Percentiles rank a stretch among this genome's conserved stretches.
Conservation (phyloP, 1,139 yeast species). For the Geotrichum citri-aurantii region DNA sequence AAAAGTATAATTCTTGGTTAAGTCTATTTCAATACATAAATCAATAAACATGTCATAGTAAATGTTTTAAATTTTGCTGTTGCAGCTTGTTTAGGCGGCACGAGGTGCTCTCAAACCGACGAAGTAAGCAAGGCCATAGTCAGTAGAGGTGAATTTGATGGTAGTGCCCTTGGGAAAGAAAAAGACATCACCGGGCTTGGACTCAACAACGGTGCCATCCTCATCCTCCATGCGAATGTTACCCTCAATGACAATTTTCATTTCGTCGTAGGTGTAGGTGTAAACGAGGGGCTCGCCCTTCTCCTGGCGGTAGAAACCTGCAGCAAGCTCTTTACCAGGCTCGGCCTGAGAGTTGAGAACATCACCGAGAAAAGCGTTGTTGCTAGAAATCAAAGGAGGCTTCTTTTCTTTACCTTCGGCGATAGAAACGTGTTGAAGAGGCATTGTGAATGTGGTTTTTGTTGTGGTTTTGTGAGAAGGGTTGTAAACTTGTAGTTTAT, state of each 20-base stretch:
- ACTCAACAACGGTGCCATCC: conserved; percentile 52
- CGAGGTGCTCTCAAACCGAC: conserved; percentile 52
- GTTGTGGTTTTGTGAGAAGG: not conserved
- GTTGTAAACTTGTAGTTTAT: not conserved
- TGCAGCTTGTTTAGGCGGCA: not conserved
- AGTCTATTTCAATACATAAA: not conserved
- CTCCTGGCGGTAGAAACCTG: conserved; percentile 66
- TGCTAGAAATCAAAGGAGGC: conserved; percentile 54
- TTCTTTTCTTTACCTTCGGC: conserved; percentile 47
- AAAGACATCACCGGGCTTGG: conserved; percentile 61
- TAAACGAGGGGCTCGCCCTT: conserved; percentile 61
- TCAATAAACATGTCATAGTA: not conserved
- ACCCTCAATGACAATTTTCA: conserved; percentile 65
- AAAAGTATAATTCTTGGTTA: not conserved
- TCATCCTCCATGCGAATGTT: conserved; percentile 58
- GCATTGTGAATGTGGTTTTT: conserved; percentile 41
- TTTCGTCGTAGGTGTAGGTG: conserved; percentile 61
- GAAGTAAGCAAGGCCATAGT: conserved; percentile 61
- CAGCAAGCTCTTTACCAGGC: conserved; percentile 51
- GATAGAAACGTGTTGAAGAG: conserved; percentile 46
- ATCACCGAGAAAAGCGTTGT: conserved; percentile 65
- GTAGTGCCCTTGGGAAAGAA: conserved; percentile 63
- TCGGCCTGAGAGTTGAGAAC: conserved; percentile 54
- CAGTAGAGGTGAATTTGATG: conserved; percentile 60
- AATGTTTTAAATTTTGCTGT: not conserved